Conservation (phyloP, 2,329 filamentous ascomycete species). For the Madurella mycetomatis region DNA sequence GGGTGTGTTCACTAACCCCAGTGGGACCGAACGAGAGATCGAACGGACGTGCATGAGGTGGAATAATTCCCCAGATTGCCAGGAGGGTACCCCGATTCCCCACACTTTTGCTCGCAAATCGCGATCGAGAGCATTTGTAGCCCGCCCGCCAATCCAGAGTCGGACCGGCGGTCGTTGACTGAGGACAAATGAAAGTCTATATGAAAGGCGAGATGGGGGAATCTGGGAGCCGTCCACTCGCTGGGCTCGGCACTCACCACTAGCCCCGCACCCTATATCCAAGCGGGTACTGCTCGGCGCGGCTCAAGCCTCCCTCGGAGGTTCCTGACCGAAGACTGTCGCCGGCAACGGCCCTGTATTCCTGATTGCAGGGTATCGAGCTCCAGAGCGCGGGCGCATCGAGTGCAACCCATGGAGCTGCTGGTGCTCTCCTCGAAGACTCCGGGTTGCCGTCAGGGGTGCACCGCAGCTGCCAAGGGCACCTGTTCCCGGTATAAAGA, state of each 20-base stretch:
- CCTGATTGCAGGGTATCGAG: constrained; percentile 30
- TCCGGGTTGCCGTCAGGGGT: constrained; percentile 5
- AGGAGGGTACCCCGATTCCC: constrained; percentile 16
- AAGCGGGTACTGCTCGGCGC: constrained; percentile 19
- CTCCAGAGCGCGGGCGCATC: constrained; percentile 7
- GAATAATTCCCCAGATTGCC: constrained; percentile 25
- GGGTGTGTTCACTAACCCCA: not conserved
- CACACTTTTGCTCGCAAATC: constrained; percentile 18
- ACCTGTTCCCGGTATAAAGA: constrained; percentile 26
- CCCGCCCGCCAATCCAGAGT: constrained; percentile 19
- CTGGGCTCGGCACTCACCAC: constrained; percentile 20
- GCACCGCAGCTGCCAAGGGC: constrained; percentile 5
- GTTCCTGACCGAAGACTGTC: constrained; percentile 25
- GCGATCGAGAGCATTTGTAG: not conserved
- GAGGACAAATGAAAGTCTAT: constrained; percentile 26
- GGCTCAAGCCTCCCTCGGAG: constrained; percentile 28
- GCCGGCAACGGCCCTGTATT: constrained; percentile 32
- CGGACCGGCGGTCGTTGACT: constrained; percentile 19
- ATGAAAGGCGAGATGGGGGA: constrained; percentile 24
- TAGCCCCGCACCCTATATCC: constrained; percentile 25
- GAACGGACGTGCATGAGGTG: constrained; percentile 23
- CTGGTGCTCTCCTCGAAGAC: not conserved
- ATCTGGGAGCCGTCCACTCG: constrained; percentile 22
- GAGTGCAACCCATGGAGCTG: not conserved
- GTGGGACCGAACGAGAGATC: constrained; percentile 8